Base-by-base conservation (phyloP, 2,329 filamentous ascomycete genomes). In the Stenocarpella maydis region DNA sequence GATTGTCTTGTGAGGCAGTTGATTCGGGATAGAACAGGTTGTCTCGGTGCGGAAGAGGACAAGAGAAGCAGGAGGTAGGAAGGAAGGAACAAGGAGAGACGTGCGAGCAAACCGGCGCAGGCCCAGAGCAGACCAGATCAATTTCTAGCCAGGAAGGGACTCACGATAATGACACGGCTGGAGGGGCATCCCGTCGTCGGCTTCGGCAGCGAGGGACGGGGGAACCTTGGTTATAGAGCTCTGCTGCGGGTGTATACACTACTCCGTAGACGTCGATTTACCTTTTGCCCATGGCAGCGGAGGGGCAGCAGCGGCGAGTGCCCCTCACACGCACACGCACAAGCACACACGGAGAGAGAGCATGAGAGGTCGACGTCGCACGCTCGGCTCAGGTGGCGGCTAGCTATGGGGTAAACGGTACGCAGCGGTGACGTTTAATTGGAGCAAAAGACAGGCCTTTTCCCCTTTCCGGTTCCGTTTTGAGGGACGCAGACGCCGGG, bases 151-250 rank as follows among this genome's bases (percentile, higher is more conserved):
- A 67, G 64, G 64, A 65, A 71, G 70, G 70, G 69, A 69, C 67
- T 71, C 70, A 71, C 70, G 70, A 71, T 65, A 71, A 64, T 69
- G 60, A 41, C 54, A 69, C 67, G 67, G 70, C 67, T 55, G 60
- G 64, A 55, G 55, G 34, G 55, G 41, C 54, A 10, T 37, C 47
- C n/a, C n/a, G 6, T 37, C 60, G 47, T 53, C 65, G 24, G 24
- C 21, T 47, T 58, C 53, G 52, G 52, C 58, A 49, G 49, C 58
- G 28, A 45, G 39, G 52, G 43, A 45, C 41, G 41, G 26, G n/a
- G 65, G 52, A 17, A 61, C 50, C 64, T 55, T 37, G 50, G 50
- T 45, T 7, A 24, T 5, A 37, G 34, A 12, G 5, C 6, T 37
- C 2, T 58, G 6, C 19, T 17, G n/a, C 34, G 26, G 21, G 17